Evolutionary conservation across 208 protist genomes (phyloP).

Genomic region (Herpetomonas samuelpessoai): DNA sequence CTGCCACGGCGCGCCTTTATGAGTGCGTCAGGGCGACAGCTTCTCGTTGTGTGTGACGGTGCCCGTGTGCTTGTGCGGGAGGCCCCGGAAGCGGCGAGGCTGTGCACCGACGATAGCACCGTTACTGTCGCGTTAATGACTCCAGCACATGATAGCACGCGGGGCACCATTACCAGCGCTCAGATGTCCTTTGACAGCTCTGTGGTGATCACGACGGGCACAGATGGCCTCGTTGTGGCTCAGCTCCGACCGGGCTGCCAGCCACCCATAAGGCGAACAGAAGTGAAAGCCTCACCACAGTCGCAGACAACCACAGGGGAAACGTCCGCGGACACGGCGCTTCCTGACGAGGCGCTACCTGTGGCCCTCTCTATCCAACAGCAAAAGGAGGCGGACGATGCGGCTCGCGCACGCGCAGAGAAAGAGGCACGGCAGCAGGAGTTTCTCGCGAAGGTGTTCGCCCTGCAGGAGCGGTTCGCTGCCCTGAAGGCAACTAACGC

Average conservation of each 20-base stretch:
- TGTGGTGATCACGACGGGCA: slow-evolving; percentile 82
- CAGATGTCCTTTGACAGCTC: slow-evolving; percentile 82
- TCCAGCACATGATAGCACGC: slow-evolving; percentile 82
- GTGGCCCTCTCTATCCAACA: slow-evolving; percentile 83
- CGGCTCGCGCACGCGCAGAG: slow-evolving; percentile 40
- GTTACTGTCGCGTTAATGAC: slow-evolving; percentile 28
- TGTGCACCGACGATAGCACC: slow-evolving; percentile 1
- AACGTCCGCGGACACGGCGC: slow-evolving; percentile 1
- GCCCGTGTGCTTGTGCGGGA: slow-evolving; percentile 25
- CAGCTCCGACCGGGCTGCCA: slow-evolving; percentile 45
- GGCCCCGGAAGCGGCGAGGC: slow-evolving; percentile 12
- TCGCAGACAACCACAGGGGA: no score
- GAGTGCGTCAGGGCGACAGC: slow-evolving; percentile 4
- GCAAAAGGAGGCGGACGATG: slow-evolving; percentile 92
- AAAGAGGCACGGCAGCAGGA: slow-evolving; percentile 78
- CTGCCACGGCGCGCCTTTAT: slow-evolving; percentile 39
- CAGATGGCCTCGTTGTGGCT: slow-evolving; percentile 90
- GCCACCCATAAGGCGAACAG: no score
- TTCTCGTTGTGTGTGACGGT: slow-evolving; percentile 47
- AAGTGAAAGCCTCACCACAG: no score
- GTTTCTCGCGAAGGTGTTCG: slow-evolving; percentile 56
- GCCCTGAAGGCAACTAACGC: slow-evolving; percentile 77
- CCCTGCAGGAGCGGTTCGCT: slow-evolving; percentile 58
- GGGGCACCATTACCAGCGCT: slow-evolving; percentile 46
- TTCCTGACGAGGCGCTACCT: slow-evolving; percentile 15